Evolutionary conservation across 2,329 filamentous ascomycete species (phyloP).

Genomic region (Coleophoma cylindrospora): DNA sequence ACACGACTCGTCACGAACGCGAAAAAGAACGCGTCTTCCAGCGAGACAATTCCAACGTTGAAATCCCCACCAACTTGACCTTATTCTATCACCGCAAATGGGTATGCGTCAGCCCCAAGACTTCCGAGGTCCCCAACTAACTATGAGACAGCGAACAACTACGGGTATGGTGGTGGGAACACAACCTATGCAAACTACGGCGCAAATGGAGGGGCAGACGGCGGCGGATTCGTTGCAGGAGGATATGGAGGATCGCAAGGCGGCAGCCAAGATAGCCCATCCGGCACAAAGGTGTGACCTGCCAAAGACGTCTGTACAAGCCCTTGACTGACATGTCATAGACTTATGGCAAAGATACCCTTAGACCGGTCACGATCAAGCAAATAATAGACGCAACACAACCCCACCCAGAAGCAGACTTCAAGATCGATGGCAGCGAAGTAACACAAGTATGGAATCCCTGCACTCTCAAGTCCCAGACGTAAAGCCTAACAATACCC

Average conservation of each 20-base stretch:
- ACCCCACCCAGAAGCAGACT: constrained; percentile 68
- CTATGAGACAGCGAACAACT: constrained; percentile 17
- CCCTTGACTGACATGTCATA: constrained; percentile 1
- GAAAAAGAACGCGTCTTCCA: too few relatives aligned
- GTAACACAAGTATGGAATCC: constrained; percentile 48
- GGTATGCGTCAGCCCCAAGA: constrained; percentile 1
- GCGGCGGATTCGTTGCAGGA: constrained; percentile 53
- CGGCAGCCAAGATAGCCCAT: constrained; percentile 46
- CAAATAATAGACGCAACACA: constrained; percentile 82
- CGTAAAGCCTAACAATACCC: constrained; percentile 14
- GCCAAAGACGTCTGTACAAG: background rate
- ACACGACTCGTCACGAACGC: too few relatives aligned
- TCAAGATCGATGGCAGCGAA: constrained; percentile 74
- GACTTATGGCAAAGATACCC: constrained; percentile 70
- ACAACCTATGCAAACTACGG: constrained; percentile 30
- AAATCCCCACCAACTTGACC: constrained; percentile 2
- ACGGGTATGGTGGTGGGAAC: constrained; percentile 23
- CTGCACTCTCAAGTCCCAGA: too few relatives aligned
- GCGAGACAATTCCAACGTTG: too few relatives aligned
- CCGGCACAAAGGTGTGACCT: constrained; percentile 37
- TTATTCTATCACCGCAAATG: constrained; percentile 4
- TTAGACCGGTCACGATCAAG: constrained; percentile 93
- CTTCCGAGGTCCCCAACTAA: too few relatives aligned
- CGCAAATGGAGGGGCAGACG: constrained; percentile 52
- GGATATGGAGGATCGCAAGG: constrained; percentile 47